Base-by-base conservation (phyloP, 768 basidiomycete species). In the Suillus ampliporus region DNA sequence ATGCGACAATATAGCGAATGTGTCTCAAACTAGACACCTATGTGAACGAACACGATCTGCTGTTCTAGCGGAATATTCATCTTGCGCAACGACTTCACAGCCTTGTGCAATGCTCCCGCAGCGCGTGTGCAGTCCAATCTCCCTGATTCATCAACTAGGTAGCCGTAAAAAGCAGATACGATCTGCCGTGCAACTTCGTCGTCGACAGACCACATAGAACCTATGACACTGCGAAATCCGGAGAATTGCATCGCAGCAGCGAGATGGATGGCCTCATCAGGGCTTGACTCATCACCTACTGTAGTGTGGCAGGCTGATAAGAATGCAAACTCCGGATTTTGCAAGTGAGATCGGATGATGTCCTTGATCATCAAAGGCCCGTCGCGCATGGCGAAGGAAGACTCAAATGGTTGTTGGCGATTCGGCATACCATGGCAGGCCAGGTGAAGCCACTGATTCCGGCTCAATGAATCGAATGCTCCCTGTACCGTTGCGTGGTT, bases 291-390 rank as follows among this genome's bases (percentile, higher is more conserved):
- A 40, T 68, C 57, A 14, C 68, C 68, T n/a, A 59, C 62, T 14
- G 69, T 68, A 15, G 69, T 69, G 41, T 69, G 64, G 43, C 69
- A 69, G 2, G 69, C 69, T 31, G 68, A 69, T 37, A 71, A 62
- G 44, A 69, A 67, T 7, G 66, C 69, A 46, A 69, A 58, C 38
- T 64, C 53, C 13, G 69, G 60, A 28, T 57, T 53, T 0, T 35
- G 48, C 11, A 69, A 58, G 21, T 47, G 34, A 14, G 44, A 34
- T 21, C 59, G 6, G 17, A 64, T 57, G 19, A 71, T 58, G 34
- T n/a, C n/a, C n/a, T n/a, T n/a, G n/a, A n/a, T 61, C 57, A 35
- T 35, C 34, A 35, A 35, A 1, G 34, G 34, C 34, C 4, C 34
- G 34, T 35, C 6, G 34, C 34, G 34, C n/a, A n/a, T n/a, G n/a